phyloP scores from a whole-genome alignment of 148 eudicot genomes.

The Spergularia bocconei region DNA sequence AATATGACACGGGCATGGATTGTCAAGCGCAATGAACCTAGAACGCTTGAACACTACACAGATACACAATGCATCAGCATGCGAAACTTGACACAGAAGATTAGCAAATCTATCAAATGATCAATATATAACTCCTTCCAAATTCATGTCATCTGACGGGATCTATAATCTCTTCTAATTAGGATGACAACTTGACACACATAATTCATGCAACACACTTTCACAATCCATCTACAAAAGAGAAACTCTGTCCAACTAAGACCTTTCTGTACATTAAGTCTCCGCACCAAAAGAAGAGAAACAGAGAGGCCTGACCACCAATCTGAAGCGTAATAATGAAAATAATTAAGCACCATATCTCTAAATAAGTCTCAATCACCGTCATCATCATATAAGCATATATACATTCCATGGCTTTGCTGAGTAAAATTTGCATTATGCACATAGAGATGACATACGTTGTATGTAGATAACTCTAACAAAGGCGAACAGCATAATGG shows the following conservation, averaged over 20 bases:
- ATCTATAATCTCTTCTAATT: neutral
- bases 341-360: neutral
- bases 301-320: neutral
- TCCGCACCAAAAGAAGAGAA: too few species aligned
- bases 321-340: neutral
- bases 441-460: too few species aligned
- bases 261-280: too few species aligned
- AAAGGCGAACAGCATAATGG: neutral
- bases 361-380: neutral
- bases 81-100: neutral
- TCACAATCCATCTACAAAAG: too few species aligned
- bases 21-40: too few species aligned
- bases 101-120: neutral
- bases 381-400: neutral
- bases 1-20: too few species aligned
- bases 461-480: too few species aligned
- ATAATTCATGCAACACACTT: too few species aligned
- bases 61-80: neutral
- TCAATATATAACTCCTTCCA: neutral
- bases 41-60: neutral
- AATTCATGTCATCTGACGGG: neutral
- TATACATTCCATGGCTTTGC: too few species aligned
- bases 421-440: too few species aligned
- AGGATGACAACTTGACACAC: too few species aligned
- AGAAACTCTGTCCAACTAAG: too few species aligned